Evolutionary conservation across 306 rosid genomes (phyloP).

Genomic region (Glycyrrhiza uralensis): DNA sequence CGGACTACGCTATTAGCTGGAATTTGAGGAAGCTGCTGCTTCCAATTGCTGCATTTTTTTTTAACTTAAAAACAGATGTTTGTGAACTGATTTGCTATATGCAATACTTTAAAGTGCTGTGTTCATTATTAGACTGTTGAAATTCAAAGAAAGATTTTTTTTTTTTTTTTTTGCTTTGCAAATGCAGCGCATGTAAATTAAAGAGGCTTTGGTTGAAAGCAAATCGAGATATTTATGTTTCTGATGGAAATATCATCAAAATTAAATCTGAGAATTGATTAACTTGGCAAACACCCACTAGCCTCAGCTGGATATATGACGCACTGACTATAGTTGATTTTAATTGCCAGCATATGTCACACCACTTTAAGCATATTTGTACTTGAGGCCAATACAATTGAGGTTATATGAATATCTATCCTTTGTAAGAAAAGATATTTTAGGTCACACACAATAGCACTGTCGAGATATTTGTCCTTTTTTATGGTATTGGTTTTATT

Average conservation of each 20-base stretch:
- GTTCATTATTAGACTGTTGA: not conserved
- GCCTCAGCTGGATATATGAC: not conserved
- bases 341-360: not conserved
- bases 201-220: slow-evolving; percentile 21
- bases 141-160: not conserved
- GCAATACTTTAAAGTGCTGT: not conserved
- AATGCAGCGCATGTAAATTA: not conserved
- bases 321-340: not conserved
- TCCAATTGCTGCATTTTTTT: no score
- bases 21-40: no score
- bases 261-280: not conserved
- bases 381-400: not conserved
- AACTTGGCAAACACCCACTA: slow-evolving; percentile 13
- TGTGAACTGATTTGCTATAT: not conserved
- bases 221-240: slow-evolving; percentile 27
- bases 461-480: slow-evolving; percentile 12
- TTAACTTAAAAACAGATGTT: no score
- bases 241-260: slow-evolving; percentile 15
- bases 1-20: no score
- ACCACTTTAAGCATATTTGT: not conserved
- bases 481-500: not conserved
- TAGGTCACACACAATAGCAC: not conserved
- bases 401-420: not conserved
- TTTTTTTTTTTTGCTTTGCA: not conserved
- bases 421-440: not conserved